phyloP scores from a whole-genome alignment of 192 early-diverging fungal genomes.

The Entomortierella parvispora region DNA sequence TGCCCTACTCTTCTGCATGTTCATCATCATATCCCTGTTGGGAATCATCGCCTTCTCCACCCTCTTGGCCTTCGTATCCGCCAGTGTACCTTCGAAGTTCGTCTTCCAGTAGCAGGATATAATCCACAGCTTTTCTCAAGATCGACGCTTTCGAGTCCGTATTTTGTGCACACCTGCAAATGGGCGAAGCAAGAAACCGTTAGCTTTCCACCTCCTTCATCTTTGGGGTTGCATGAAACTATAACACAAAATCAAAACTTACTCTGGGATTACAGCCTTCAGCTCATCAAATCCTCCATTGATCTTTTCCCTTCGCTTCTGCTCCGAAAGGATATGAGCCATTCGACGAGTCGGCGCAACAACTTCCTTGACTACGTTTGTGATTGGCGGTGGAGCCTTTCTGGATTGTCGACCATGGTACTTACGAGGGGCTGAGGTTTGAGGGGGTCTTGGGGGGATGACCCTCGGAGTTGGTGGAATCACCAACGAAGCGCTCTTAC shows the following conservation, averaged over 20 bases:
- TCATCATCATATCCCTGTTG: neutral
- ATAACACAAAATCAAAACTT: conserved; percentile 13
- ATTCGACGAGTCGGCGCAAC: conserved; percentile 44
- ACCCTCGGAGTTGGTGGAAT: conserved; percentile 17
- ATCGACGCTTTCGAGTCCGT: conserved; percentile 28
- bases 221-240: no score
- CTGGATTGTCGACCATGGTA: conserved; percentile 34
- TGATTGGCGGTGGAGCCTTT: conserved; percentile 4
- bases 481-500: conserved; percentile 13
- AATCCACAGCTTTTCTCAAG: conserved; percentile 23
- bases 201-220: no score
- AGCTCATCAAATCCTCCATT: conserved; percentile 55
- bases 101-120: conserved; percentile 5
- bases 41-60: neutral
- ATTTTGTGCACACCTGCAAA: conserved; percentile 24
- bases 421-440: conserved; percentile 24
- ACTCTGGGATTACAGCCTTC: conserved; percentile 47
- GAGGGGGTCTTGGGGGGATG: conserved; percentile 21
- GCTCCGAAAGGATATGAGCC: conserved; percentile 56
- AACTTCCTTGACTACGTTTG: conserved; percentile 26
- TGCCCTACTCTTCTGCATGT: neutral
- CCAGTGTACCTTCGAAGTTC: conserved; percentile 7
- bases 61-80: neutral
- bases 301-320: conserved; percentile 58
- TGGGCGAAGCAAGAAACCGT: neutral